phyloP scores from a whole-genome alignment of 2,329 filamentous ascomycete genomes.

The Nectriaceae sp. region DNA sequence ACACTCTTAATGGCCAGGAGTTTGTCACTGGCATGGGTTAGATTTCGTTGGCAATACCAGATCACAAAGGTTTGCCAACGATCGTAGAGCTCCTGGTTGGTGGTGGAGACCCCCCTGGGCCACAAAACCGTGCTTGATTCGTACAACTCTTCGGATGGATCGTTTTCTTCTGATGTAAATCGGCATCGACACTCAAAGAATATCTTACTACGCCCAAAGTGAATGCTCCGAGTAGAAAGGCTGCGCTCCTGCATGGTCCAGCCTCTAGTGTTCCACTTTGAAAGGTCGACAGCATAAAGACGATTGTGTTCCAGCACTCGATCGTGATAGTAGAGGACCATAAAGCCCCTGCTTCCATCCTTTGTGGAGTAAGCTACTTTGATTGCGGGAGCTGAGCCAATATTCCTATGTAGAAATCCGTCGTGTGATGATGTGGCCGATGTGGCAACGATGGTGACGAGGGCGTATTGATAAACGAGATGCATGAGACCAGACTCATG shows the following conservation, averaged over 20 bases:
- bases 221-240: conserved; percentile 1
- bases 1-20: neutral
- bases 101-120: neutral
- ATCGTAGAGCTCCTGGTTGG: neutral
- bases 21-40: neutral
- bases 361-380: neutral
- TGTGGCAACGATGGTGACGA: neutral
- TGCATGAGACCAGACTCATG: neutral
- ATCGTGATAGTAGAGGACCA: neutral
- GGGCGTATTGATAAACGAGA: neutral
- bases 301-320: neutral
- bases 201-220: conserved; percentile 1
- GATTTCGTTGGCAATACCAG: neutral
- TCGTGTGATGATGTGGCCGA: neutral
- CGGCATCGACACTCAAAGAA: conserved; percentile 6
- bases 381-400: neutral
- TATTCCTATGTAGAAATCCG: neutral
- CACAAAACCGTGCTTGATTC: neutral
- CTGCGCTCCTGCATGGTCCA: conserved; percentile 2
- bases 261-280: conserved; percentile 1
- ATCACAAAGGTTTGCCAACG: neutral
- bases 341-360: neutral
- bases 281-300: neutral
- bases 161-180: conserved; percentile 1
- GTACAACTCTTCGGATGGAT: neutral